A percentile compares a stretch with the other conserved stretches of the same genome.
Evolutionary conservation across 805 yeast genomes (phyloP).

Genomic region (Ogataea saltuana): DNA sequence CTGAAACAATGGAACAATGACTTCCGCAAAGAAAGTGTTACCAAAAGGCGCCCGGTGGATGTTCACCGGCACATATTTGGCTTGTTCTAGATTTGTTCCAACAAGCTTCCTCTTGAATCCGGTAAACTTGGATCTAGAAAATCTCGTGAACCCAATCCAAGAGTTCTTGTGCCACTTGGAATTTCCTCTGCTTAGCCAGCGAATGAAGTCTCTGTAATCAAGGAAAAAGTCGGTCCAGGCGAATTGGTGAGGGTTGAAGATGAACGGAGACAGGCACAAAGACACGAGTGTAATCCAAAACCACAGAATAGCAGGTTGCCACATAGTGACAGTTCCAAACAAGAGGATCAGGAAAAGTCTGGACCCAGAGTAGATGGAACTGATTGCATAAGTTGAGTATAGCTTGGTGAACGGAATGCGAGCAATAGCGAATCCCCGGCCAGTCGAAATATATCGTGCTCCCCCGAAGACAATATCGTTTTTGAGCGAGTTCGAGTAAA

Average conservation of each 20-base stretch:
- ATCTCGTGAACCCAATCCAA: constrained; percentile 76
- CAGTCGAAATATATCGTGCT: constrained; percentile 89
- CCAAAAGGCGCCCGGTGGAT: constrained; percentile 75
- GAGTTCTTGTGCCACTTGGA: constrained; percentile 64
- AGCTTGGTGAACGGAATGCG: constrained; percentile 70
- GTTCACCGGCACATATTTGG: constrained; percentile 40
- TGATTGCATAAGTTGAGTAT: constrained; percentile 73
- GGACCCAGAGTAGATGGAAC: constrained; percentile 78
- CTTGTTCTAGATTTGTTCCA: constrained; percentile 35
- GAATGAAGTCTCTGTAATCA: constrained; percentile 49
- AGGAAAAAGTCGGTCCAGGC: constrained; percentile 47
- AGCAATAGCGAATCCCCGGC: constrained; percentile 90
- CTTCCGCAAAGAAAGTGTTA: constrained; percentile 78
- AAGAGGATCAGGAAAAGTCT: constrained; percentile 66
- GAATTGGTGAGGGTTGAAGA: constrained; percentile 58
- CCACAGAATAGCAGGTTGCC: constrained; percentile 72
- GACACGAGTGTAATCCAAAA: constrained; percentile 52
- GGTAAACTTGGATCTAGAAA: constrained; percentile 83
- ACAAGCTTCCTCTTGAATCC: constrained; percentile 77
- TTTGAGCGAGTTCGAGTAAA: constrained; percentile 76
- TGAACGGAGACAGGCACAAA: constrained; percentile 49
- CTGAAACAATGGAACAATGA: constrained; percentile 68
- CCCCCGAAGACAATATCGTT: constrained; percentile 86
- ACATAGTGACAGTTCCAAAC: constrained; percentile 78
- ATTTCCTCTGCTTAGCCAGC: constrained; percentile 86